Evolutionary conservation across 2,329 filamentous ascomycete species (phyloP).

Genomic region (Botrytis hyacinthi): DNA sequence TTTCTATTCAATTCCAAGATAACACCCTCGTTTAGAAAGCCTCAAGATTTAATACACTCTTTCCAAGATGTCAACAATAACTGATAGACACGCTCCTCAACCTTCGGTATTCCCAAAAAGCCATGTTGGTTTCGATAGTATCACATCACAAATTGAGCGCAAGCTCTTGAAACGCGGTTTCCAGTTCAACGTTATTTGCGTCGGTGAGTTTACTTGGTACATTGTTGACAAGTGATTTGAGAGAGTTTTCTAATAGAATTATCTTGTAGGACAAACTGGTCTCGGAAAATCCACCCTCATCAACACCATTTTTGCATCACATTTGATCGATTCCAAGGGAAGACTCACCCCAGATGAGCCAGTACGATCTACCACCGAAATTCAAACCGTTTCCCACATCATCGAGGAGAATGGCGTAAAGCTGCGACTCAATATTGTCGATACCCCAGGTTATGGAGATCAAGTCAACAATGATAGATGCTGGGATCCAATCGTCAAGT

Average conservation of each 20-base stretch:
- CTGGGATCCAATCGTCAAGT: constrained; percentile 99
- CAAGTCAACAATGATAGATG: constrained; percentile 99
- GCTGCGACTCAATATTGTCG: constrained; percentile 96
- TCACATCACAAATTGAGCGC: constrained; percentile 98
- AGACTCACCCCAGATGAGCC: constrained; percentile 89
- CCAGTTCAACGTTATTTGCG: constrained; percentile 99
- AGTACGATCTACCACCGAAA: constrained; percentile 94
- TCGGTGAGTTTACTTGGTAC: constrained; percentile 67
- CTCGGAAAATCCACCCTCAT: constrained; percentile 98
- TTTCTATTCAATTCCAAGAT: constrained; percentile 6
- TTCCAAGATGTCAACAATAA: constrained; percentile 37
- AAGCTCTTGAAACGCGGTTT: constrained; percentile 99
- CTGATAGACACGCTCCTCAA: constrained; percentile 37
- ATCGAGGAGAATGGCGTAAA: constrained; percentile 99
- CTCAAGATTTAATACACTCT: constrained; percentile 21
- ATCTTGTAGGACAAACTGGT: constrained; percentile 80
- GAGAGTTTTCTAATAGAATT: constrained; percentile 29
- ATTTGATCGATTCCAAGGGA: constrained; percentile 98
- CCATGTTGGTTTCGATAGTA: constrained; percentile 99
- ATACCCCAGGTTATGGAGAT: constrained; percentile 97
- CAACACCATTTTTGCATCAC: constrained; percentile 99
- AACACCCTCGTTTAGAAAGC: constrained; percentile 8
- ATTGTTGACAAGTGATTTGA: constrained; percentile 2
- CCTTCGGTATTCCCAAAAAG: constrained; percentile 74
- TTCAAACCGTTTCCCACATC: constrained; percentile 95